A percentile compares a stretch with the other conserved stretches of the same genome.
phyloP scores from a whole-genome alignment of 2,329 filamentous ascomycete genomes.

The Xylaria sp. region DNA sequence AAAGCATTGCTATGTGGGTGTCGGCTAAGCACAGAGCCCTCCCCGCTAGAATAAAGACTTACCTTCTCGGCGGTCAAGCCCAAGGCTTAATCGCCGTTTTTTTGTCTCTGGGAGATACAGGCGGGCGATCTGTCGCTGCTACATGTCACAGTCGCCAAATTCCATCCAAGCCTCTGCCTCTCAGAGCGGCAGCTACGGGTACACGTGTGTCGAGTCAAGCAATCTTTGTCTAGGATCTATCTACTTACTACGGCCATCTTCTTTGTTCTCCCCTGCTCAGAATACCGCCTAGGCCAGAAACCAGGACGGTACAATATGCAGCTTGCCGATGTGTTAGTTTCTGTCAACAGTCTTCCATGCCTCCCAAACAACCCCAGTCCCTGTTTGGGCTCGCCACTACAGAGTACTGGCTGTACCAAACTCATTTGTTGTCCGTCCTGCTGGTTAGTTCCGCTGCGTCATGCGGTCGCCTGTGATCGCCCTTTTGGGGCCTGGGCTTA shows the following conservation, averaged over 20 bases:
- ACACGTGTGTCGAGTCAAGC: constrained; percentile 68
- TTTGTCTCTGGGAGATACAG: constrained; percentile 41
- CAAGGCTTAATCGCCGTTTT: constrained; percentile 40
- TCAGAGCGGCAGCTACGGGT: constrained; percentile 47
- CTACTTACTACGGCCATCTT: constrained; percentile 50
- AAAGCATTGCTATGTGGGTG: constrained; percentile 42
- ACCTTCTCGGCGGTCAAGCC: constrained; percentile 49
- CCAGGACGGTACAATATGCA: constrained; percentile 60
- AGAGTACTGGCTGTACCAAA: constrained; percentile 57
- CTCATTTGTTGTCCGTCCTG: constrained; percentile 52
- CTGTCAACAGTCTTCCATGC: constrained; percentile 53
- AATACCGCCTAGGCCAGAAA: constrained; percentile 50
- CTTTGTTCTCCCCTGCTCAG: constrained; percentile 59
- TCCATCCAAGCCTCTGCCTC: constrained; percentile 32
- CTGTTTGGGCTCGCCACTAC: constrained; percentile 54
- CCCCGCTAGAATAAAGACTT: constrained; percentile 43
- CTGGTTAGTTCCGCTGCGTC: constrained; percentile 52
- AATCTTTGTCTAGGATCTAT: constrained; percentile 52
- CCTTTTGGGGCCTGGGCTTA: constrained; percentile 51
- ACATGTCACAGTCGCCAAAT: constrained; percentile 34
- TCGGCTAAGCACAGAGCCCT: constrained; percentile 53
- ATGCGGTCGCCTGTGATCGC: constrained; percentile 55
- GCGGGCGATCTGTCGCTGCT: constrained; percentile 39
- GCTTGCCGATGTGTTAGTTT: constrained; percentile 55
- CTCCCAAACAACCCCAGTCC: constrained; percentile 54